Percentiles rank a stretch among this genome's conserved stretches.
phyloP scores from a whole-genome alignment of 176 grass and related monocot species.

The Musa beccarii region DNA sequence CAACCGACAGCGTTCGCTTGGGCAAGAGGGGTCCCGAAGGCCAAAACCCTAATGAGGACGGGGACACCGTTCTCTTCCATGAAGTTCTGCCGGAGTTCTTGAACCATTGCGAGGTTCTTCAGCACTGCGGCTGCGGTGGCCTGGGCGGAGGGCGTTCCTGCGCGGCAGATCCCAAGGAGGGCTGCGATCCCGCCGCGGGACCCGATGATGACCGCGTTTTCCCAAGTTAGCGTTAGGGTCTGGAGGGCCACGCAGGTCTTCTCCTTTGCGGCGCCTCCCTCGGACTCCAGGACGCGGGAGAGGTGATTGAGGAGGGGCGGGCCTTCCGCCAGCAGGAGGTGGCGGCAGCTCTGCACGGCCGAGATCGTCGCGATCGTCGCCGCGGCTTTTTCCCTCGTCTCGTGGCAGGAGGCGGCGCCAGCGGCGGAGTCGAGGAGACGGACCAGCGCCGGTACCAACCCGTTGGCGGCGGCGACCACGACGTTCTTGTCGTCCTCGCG shows the following conservation, averaged over 20 bases:
- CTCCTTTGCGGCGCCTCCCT: conserved; percentile 7
- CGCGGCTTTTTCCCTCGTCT: conserved; percentile 9
- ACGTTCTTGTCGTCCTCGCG: conserved; percentile 15
- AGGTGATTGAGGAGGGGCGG: conserved; percentile 10
- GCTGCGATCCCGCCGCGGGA: conserved; percentile 58
- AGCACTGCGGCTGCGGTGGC: conserved; percentile 55
- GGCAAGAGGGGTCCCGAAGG: conserved; percentile 48
- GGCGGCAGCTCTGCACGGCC: conserved; percentile 10
- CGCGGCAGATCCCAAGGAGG: conserved; percentile 45
- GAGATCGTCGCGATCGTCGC: conserved; percentile 5
- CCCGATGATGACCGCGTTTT: conserved; percentile 33
- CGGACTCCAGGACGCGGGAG: conserved; percentile 13
- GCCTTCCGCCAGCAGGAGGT: conserved; percentile 8
- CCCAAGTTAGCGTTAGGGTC: conserved; percentile 39
- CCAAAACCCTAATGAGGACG: conserved; percentile 40
- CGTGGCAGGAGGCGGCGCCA: background rate
- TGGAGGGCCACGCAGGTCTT: conserved; percentile 40
- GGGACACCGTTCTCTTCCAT: conserved; percentile 46
- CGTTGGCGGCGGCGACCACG: background rate
- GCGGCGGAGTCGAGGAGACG: conserved; percentile 16
- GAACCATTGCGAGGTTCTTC: conserved; percentile 39
- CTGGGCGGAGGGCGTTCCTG: conserved; percentile 51
- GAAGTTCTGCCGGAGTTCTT: conserved; percentile 44
- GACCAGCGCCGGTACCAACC: conserved; percentile 7
- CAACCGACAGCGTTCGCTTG: conserved; percentile 52